Evolutionary conservation across 2,329 filamentous ascomycete genomes (phyloP), one percentile per base, ranked within the genome.

Genomic region (Arthrocladium fulminans): DNA sequence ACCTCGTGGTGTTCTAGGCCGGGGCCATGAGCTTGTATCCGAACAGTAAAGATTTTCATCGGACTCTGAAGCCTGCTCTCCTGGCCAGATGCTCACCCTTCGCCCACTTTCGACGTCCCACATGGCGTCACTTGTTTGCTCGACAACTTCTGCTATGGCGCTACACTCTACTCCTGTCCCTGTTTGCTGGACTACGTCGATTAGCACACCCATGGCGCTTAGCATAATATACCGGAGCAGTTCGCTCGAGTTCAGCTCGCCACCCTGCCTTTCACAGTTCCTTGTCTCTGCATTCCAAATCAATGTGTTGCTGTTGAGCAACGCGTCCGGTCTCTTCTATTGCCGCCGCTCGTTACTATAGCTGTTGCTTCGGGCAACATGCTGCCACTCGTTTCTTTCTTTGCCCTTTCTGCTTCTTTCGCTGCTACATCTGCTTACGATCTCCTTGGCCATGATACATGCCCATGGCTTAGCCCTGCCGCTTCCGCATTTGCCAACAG

Each of bases 381-480:
- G 53, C 53, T 51, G 53, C 47, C 53, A 51, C 45, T 55, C 53
- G 20, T 54, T 55, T 49, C 43, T 45, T 41, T 55, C 25, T 35
- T 55, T 37, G 41, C 51, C 17, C 49, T 53, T 23, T 47, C 49
- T 51, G 45, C 51, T 55, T 40, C 51, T 17, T 49, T 44, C 9
- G 48, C 49, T 23, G 51, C 49, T 42, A 47, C 51, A 23, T 48
- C 50, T 27, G 51, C 43, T 24, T 23, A 38, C 20, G 48, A 49
- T 37, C 25, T 55, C 19, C 38, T 42, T 32, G 35, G 47, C 40
- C 49, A 49, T 19, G 47, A 51, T 37, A 54, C 49, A 22, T 54
- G 53, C 47, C 50, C 53, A 4, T 54, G 53, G 30, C 46, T 41
- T 13, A 45, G 49, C 24, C 40, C 49, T 7, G 29, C 50, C 6